These are phyloP conservation scores for Ophiostoma novo-ulmi DNA, from an alignment of 2,329 filamentous ascomycete genomes.

Conservation along the genomic window DNA sequence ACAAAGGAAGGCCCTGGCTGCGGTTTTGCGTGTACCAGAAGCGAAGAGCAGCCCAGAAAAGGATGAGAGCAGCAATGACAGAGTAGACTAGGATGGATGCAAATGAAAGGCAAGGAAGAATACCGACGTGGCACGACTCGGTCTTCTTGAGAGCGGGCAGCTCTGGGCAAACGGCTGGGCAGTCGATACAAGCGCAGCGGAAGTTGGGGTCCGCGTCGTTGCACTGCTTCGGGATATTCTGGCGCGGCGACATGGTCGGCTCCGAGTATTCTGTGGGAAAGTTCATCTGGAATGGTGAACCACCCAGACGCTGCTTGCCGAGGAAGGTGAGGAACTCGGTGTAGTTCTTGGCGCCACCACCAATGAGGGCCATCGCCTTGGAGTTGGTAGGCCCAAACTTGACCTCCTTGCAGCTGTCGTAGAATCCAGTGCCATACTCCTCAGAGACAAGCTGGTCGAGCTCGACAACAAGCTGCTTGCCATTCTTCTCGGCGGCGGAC, in stretches of 20 bases:
- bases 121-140: constrained; percentile 73
- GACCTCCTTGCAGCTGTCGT: constrained; percentile 96
- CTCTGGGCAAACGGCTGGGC: constrained; percentile 75
- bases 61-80: constrained; percentile 63
- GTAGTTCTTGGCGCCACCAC: constrained; percentile 89
- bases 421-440: constrained; percentile 81
- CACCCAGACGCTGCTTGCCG: constrained; percentile 82
- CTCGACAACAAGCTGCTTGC: constrained; percentile 69
- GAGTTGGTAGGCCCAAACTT: constrained; percentile 94
- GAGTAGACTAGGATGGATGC: constrained; percentile 83
- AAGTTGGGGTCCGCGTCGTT: constrained; percentile 83
- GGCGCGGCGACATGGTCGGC: constrained; percentile 63
- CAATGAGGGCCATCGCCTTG: constrained; percentile 92
- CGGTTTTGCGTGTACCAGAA: constrained; percentile 39
- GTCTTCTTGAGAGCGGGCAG: constrained; percentile 68
- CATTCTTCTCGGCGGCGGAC: constrained; percentile 56
- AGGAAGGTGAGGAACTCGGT: constrained; percentile 83
- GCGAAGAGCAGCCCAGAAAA: constrained; percentile 68
- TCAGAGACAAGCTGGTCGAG: constrained; percentile 84
- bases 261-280: constrained; percentile 64
- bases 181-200: constrained; percentile 91
- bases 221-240: constrained; percentile 75
- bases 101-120: constrained; percentile 90
- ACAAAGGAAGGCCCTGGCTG: constrained; percentile 74
- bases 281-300: constrained; percentile 98